phyloP scores from a whole-genome alignment of 2,329 filamentous ascomycete species.

The Elsinoe perseae region DNA sequence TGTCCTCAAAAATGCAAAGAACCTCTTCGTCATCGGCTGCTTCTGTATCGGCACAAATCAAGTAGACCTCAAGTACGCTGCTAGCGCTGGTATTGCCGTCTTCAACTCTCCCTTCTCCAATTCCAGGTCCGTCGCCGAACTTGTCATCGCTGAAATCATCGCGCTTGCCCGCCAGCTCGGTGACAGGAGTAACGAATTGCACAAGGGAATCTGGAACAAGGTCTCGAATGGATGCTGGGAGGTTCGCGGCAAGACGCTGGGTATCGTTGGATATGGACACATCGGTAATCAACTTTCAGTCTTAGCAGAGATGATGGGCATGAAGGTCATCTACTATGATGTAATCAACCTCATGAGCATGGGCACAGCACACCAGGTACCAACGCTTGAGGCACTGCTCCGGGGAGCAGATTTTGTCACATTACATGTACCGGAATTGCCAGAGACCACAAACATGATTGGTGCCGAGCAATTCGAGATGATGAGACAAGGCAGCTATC shows the following conservation, averaged over 20 bases:
- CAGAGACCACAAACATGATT: slow-evolving; percentile 91
- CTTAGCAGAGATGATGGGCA: slow-evolving; percentile 92
- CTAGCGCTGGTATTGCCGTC: slow-evolving; percentile 80
- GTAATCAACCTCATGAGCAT: slow-evolving; percentile 89
- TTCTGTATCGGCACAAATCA: slow-evolving; percentile 99
- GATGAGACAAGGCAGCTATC: slow-evolving; percentile 89
- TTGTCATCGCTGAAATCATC: slow-evolving; percentile 93
- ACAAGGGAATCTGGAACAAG: slow-evolving; percentile 95
- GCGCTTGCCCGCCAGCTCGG: slow-evolving; percentile 81
- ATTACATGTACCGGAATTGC: slow-evolving; percentile 84
- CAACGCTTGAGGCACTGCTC: slow-evolving; percentile 68
- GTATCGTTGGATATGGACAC: slow-evolving; percentile 94
- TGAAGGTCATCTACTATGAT: slow-evolving; percentile 97
- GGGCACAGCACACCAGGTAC: slow-evolving; percentile 77
- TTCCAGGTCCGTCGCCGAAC: slow-evolving; percentile 90
- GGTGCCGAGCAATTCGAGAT: slow-evolving; percentile 66
- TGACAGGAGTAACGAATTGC: slow-evolving; percentile 89
- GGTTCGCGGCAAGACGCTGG: slow-evolving; percentile 92
- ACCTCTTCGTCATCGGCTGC: slow-evolving; percentile 90
- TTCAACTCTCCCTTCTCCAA: slow-evolving; percentile 99
- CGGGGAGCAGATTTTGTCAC: slow-evolving; percentile 82
- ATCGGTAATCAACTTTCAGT: slow-evolving; percentile 95
- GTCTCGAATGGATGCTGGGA: slow-evolving; percentile 97
- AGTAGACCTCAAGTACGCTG: slow-evolving; percentile 77
- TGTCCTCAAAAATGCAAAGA: slow-evolving; percentile 82